A percentile compares a stretch with the other conserved stretches of the same genome.
phyloP scores from a whole-genome alignment of 495 filamentous ascomycete species.

The Aspergillus bridgeri region DNA sequence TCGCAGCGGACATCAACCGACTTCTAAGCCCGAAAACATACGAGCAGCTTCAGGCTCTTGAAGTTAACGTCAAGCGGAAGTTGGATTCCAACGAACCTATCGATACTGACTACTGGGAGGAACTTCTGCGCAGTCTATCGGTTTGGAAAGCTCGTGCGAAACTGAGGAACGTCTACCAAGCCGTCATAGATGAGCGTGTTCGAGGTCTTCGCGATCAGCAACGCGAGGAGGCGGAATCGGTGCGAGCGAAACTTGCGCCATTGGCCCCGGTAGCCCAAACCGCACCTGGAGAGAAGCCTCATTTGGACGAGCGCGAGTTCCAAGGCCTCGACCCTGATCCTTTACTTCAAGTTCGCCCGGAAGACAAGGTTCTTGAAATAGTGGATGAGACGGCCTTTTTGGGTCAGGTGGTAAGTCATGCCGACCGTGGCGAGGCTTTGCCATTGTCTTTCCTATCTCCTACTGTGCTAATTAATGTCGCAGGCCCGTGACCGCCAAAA shows the following conservation, averaged over 20 bases:
- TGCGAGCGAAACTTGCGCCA: conserved; percentile 53
- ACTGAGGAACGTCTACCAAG: conserved; percentile 74
- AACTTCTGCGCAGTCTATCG: conserved; percentile 76
- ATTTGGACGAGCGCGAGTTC: conserved; percentile 21
- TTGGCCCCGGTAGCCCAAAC: conserved; percentile 30
- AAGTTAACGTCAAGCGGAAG: conserved; percentile 80
- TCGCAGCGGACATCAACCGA: conserved; percentile 82
- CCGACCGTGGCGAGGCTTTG: background rate
- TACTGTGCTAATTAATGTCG: conserved; percentile 4
- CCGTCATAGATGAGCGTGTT: conserved; percentile 71
- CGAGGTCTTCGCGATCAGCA: conserved; percentile 65
- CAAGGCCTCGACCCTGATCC: conserved; percentile 65
- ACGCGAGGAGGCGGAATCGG: conserved; percentile 62
- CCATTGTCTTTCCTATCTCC: conserved; percentile 3
- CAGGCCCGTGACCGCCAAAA: conserved; percentile 59
- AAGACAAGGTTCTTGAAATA: conserved; percentile 63
- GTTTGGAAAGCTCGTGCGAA: conserved; percentile 92
- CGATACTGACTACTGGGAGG: conserved; percentile 97
- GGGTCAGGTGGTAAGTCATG: conserved; percentile 48
- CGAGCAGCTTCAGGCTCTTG: conserved; percentile 77
- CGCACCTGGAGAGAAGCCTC: conserved; percentile 6
- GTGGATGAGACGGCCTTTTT: conserved; percentile 62
- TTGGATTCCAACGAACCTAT: conserved; percentile 85
- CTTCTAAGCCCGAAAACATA: conserved; percentile 83
- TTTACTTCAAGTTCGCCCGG: conserved; percentile 60